phyloP scores from a whole-genome alignment of 176 grass and related monocot species.

The Oryza nivara region DNA sequence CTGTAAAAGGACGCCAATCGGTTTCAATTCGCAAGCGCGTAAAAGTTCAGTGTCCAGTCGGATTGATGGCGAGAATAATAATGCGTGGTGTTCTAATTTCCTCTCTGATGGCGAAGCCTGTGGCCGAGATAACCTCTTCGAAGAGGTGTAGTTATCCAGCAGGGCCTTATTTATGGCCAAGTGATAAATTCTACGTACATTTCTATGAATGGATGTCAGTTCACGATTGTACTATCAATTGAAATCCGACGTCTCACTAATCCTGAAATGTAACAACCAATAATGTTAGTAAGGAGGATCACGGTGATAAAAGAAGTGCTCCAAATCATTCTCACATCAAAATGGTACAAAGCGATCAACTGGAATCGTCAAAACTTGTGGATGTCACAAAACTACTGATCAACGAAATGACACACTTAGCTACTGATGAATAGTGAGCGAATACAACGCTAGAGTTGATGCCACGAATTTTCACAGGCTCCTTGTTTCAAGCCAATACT shows the following conservation, averaged over 20 bases:
- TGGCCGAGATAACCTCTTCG: not conserved
- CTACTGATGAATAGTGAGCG: not conserved
- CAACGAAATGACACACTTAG: not conserved
- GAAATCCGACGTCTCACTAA: constrained; percentile 3
- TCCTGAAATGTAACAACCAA: not conserved
- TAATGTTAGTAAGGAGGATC: not conserved
- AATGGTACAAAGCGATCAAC: not conserved
- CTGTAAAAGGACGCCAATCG: not conserved
- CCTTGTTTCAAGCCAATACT: not conserved
- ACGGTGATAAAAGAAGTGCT: not conserved
- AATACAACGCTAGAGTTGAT: not conserved
- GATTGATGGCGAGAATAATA: not conserved
- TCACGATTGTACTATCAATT: not conserved
- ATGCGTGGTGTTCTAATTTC: not conserved
- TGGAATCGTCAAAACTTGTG: not conserved
- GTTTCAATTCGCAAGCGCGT: not conserved
- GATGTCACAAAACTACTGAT: not conserved
- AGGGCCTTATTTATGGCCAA: not conserved
- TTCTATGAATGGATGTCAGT: too few species aligned
- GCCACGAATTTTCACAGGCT: not conserved
- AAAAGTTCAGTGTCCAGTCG: not conserved
- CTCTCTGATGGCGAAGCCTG: not conserved
- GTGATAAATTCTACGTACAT: too few species aligned
- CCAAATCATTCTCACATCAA: not conserved
- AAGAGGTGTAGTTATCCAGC: not conserved